phyloP scores from a whole-genome alignment of 148 eudicot genomes.

The Diospyros lotus region DNA sequence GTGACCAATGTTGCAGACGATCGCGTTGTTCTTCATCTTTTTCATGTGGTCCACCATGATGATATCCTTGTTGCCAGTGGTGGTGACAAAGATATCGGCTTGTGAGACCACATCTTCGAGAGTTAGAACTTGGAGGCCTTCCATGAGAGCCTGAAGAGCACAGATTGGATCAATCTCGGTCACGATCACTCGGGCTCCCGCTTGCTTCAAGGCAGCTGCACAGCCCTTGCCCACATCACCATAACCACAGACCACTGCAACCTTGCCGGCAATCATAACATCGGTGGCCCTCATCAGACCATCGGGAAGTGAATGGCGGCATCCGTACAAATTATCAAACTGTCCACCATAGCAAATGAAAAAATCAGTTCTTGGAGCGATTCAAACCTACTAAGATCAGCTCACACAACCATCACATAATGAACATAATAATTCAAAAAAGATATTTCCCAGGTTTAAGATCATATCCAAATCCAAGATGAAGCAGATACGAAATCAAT shows the following conservation, averaged over 20 bases:
- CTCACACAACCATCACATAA: too few relatives aligned
- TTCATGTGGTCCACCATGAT: conserved; percentile 94
- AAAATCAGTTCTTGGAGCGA: neutral
- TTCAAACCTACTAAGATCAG: neutral
- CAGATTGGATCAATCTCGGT: conserved; percentile 95
- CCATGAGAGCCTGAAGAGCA: conserved; percentile 94
- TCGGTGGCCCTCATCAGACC: conserved; percentile 99
- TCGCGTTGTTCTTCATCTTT: conserved; percentile 99
- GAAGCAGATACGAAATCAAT: too few relatives aligned
- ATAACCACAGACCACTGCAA: conserved; percentile 83
- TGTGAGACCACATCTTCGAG: conserved; percentile 76
- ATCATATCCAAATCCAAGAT: too few relatives aligned
- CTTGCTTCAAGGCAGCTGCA: conserved; percentile 88
- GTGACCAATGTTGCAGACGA: conserved; percentile 99
- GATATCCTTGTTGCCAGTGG: conserved; percentile 99
- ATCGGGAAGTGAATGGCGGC: conserved; percentile 98
- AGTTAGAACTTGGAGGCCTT: conserved; percentile 73
- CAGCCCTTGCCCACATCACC: conserved; percentile 99
- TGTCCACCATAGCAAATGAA: conserved; percentile 22
- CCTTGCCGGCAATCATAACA: conserved; percentile 98
- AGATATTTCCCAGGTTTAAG: too few relatives aligned
- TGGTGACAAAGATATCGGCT: conserved; percentile 87
- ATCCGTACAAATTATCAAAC: conserved; percentile 99
- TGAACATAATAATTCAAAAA: too few relatives aligned
- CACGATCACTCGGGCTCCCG: conserved; percentile 85